Evolutionary conservation across 306 rosid species (phyloP).

Genomic region (Vigna reflexopilosa): DNA sequence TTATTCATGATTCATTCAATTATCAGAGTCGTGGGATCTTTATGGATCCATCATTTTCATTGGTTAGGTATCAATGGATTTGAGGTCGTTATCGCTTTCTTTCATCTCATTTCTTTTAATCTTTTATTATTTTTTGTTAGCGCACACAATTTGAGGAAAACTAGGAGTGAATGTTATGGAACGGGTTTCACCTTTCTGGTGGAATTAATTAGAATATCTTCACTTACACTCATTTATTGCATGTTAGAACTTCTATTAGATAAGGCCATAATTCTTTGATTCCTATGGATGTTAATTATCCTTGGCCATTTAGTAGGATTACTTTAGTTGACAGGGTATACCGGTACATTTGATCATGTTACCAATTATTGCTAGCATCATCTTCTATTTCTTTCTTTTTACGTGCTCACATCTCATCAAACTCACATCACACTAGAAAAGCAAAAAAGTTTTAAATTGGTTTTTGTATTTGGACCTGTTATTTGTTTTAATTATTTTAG

Average conservation of each 20-base stretch:
- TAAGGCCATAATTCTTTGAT: not conserved
- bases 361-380: not conserved
- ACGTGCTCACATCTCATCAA: not conserved
- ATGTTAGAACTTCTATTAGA: conserved; percentile 16
- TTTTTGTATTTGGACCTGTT: conserved; percentile 11
- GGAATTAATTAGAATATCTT: conserved; percentile 20
- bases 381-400: conserved; percentile 4
- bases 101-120: not conserved
- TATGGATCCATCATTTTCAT: conserved; percentile 53
- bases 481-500: conserved; percentile 18
- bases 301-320: conserved; percentile 13
- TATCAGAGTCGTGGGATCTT: conserved; percentile 6
- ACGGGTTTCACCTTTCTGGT: conserved; percentile 34
- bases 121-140: not conserved
- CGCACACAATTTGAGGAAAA: conserved; percentile 18
- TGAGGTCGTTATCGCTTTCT: conserved; percentile 32
- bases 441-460: conserved; percentile 13
- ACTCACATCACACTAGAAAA: conserved; percentile 5
- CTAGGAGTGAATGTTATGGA: conserved; percentile 18
- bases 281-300: not conserved
- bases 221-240: not conserved
- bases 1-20: conserved; percentile 10
- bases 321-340: not conserved
- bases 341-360: conserved; percentile 1
- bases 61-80: conserved; percentile 43